Evolutionary conservation across 306 rosid species (phyloP), one percentile per base, ranked within the genome.

Genomic region (Lathyrus sativus): DNA sequence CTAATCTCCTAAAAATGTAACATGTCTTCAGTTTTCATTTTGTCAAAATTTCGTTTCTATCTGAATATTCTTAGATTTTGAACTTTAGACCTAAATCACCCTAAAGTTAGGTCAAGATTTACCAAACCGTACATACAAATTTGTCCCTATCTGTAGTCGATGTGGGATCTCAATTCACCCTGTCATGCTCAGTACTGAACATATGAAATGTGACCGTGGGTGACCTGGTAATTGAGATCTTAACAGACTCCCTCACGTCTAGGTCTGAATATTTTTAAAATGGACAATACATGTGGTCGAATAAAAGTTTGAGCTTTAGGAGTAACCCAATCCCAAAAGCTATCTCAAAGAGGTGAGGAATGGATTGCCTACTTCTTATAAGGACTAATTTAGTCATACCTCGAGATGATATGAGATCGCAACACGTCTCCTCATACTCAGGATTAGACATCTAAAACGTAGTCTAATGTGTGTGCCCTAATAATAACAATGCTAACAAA

Each of bases 1-100:
- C 26, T 45, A 6, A 33, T n/a, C 41, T 69, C 72, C 50, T 46
- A 65, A 72, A 38, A 45, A 51, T 57, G 39, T 63, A 39, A 62
- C 42, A 62, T 50, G 50, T 70, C 37, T 46, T 70, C 38, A 70
- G 11, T 37, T 31, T 77, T 71, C 11, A 1, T 46, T 42, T 48
- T 28, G 5, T 60, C 64, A 49, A 57, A 66, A 64, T 6, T 8
- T 13, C 64, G 64, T 38, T 65, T 38, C 67, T 44, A 55, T 45
- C 58, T 14, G 38, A 65, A 70, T 42, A 14, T 18, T 59, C 22
- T 59, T 35, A 8, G 45, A 59, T 8, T 35, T 35, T 59, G 65
- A 14, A 37, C 45, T 59, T 59, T 9, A 4, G 44, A n/a, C 65
- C 13, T 35, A 57, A 28, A 2, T 57, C 19, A 28, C 43, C 45